Evolutionary conservation across 192 early-diverging fungal genomes (phyloP), one percentile per base, ranked within the genome.

Genomic region (Podila horticola): DNA sequence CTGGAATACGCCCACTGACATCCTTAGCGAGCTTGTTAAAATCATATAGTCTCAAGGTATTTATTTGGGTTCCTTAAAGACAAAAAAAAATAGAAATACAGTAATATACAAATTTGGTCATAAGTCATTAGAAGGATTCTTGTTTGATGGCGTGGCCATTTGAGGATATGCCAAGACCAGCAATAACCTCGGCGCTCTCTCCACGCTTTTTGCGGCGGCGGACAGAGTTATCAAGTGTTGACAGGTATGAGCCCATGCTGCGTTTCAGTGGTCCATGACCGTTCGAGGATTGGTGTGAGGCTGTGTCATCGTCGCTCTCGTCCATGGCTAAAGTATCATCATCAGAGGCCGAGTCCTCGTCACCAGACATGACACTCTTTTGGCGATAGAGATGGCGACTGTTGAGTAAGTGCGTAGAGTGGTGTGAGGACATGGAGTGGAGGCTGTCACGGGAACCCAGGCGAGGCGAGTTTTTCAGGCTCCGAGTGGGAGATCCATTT

Each of bases 231-330:
- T 62, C 71, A 5, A 68, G 65, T 17, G 52, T 58, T 26, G 60
- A 31, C 0, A 66, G 24, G 19, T 64, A 26, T 2, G 77, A 69
- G 24, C 69, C 75, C 76, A 81, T 81, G 62, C 76, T 81, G 22
- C 77, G 70, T 58, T 81, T 81, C 77, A 81, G 64, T 20, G 77
- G 77, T 38, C 66, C 77, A 61, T 81, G 77, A 15, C 66, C 71
- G 26, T 61, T 67, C 6, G 65, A 13, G 12, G 63, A 26, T 24
- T 51, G 64, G 19, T 50, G 33, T 0, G 22, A 62, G 17, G 30
- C 71, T 15, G 60, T 41, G n/a, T 71, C 72, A 33, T 71, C 71
- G 31, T 69, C 77, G 36, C 64, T 65, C 12, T 81, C 77, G 41
- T 81, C 71, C 77, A 81, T 81, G 41, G 50, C 66, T 5, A 33